Conservation (phyloP, 345 rosid genomes). For the Combretum micranthum region DNA sequence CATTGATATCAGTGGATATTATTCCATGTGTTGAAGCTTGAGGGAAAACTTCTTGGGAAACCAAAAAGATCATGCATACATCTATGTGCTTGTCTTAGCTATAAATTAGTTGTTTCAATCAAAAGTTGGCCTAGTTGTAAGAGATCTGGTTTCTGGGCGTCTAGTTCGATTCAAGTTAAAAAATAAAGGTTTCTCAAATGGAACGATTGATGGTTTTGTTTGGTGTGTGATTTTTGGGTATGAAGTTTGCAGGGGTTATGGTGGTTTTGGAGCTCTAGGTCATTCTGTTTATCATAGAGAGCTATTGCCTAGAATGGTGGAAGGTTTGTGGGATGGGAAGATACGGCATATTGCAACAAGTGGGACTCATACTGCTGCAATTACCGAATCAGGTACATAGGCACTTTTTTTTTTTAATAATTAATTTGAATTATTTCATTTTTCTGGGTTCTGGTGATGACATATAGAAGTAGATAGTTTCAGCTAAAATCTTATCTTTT, state of each 20-base stretch:
- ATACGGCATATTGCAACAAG: slow-evolving; percentile 65
- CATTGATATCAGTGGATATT: no score
- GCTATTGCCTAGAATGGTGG: slow-evolving; percentile 72
- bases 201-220: slow-evolving; percentile 8
- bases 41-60: no score
- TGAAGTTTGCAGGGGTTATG: slow-evolving; percentile 89
- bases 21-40: no score
- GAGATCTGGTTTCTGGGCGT: not conserved
- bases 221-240: slow-evolving; percentile 17
- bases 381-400: slow-evolving; percentile 61
- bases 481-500: no score
- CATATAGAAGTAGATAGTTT: no score
- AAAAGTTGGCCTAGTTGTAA: no score
- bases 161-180: not conserved
- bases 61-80: no score
- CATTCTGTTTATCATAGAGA: slow-evolving; percentile 85
- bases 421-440: not conserved
- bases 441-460: no score
- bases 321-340: slow-evolving; percentile 51
- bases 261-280: slow-evolving; percentile 95
- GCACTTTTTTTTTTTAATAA: not conserved
- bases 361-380: slow-evolving; percentile 80
- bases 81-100: no score
- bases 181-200: not conserved
- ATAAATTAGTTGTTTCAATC: no score